A percentile compares a stretch with the other conserved stretches of the same genome.
phyloP scores from a whole-genome alignment of 495 filamentous ascomycete species.

The Ramalina peruviana region DNA sequence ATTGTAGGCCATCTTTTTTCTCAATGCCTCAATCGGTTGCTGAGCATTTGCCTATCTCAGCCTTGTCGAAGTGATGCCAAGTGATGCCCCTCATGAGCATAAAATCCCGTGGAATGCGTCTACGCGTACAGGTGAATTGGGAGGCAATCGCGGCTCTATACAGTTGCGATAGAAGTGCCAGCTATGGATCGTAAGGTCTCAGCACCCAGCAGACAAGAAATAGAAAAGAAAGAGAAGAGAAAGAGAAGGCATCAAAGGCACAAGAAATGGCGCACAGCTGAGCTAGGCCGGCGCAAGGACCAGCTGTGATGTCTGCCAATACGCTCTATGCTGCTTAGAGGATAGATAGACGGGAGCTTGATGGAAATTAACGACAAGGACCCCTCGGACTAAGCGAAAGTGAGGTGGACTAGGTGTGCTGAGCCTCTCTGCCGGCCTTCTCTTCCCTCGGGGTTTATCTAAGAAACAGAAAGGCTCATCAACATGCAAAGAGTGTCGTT shows the following conservation, averaged over 20 bases:
- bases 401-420: no score
- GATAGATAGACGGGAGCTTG: neutral
- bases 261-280: neutral
- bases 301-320: neutral
- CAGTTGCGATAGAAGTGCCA: neutral
- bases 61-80: no score
- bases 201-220: neutral
- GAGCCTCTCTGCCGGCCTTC: no score
- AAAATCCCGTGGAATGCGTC: no score
- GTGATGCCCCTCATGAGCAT: no score
- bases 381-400: no score
- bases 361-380: neutral
- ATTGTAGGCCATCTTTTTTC: neutral
- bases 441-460: no score
- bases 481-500: no score
- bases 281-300: neutral
- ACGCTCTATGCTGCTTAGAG: neutral
- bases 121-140: neutral
- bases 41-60: neutral
- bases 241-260: neutral
- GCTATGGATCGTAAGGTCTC: neutral
- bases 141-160: neutral
- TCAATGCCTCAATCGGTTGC: neutral
- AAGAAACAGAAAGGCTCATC: no score
- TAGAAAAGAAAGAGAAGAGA: neutral